Evolutionary conservation across 805 yeast genomes (phyloP), one percentile per base, ranked within the genome.

Genomic region (Cyberlindnera amylophila): DNA sequence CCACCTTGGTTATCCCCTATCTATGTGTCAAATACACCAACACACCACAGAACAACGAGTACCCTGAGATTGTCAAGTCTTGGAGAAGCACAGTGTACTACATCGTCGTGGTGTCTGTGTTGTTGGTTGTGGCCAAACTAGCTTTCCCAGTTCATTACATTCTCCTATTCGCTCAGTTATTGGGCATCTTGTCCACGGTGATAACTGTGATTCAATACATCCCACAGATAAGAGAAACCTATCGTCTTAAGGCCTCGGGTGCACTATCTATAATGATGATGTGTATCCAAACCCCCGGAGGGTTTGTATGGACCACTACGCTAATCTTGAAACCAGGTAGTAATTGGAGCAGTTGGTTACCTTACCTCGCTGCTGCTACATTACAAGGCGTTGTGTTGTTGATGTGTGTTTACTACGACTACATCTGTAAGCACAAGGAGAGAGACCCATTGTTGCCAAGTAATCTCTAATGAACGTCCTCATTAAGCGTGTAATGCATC

Each of bases 221-320:
- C 38, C 96, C 96, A 1, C 96, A 87, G 61, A 71, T 87, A 9
- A 61, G 67, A 49, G 85, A 90, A 31, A 87, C 96, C 0, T 82
- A 70, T 53, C 55, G 47, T 1, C 69, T 87, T 46, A 81, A 82
- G 54, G 89, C 81, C 50, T 81, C 95, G 0, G 96, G 96, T 9
- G 81, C 89, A 1, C 68, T 87, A 17, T 85, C 95, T 0, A 68
- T 86, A 10, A 75, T 79, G 6, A 86, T 85, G 88, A 84, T 87
- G 91, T 65, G 80, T 33, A 73, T 88, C 49, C 96, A 87, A 59
- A 86, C 95, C 15, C 96, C 96, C 0, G 96, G 96, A 13, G 96
- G 96, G 14, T 82, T 75, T 49, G 43, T 86, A 2, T 87, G 91
- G 85, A 76, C 93, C 2, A 70, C 77, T n/a, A 77, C 86, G 1